Evolutionary conservation across 1,284 basidiomycete genomes (phyloP), one percentile per base, ranked within the genome.

Genomic region (Sporisorium graminicola): DNA sequence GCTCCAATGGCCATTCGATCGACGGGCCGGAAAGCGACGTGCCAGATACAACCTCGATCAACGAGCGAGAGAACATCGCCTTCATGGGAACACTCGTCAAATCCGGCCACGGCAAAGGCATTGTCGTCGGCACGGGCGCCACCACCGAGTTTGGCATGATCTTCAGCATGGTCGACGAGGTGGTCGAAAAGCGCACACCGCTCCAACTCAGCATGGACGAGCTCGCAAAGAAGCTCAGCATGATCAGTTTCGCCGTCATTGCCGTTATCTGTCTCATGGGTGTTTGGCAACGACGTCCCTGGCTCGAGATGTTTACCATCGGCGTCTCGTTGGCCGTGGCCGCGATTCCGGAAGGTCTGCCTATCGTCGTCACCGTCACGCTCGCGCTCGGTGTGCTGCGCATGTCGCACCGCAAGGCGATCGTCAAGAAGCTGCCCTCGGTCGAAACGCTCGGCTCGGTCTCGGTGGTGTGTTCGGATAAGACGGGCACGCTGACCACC

Each of bases 241-340:
- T 95, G 35, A 87, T 95, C 65, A 96, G 94, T 2, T 98, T 99
- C 78, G 92, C 90, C 22, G 90, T 98, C 56, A 99, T 99, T 78
- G 95, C 94, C 16, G 86, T 97, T 40, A 98, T 98, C 65, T 94
- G 94, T 85, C 86, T 99, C 58, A 91, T 98, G 76, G 96, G 96
- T 5, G 90, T 96, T 5, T 87, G 91, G 73, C 95, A 98, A 85
- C 88, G 90, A 31, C 89, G 95, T n/a, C 90, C 92, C 14, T 97
- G 94, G 94, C 87, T 98, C 12, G 95, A 98, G 57, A 98, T 98
- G 96, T 98, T 98, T 83, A 98, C 95, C 12, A 98, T 98, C 75
- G 95, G 95, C 88, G 95, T 98, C 5, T 98, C 95, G 1, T 90
- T 98, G 63, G 95, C 95, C 22, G 95, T 98, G 16, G 96, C 95